These are phyloP conservation scores for Penicillium mononematosum DNA, from an alignment of 495 filamentous ascomycete species.

Conservation along the genomic window DNA sequence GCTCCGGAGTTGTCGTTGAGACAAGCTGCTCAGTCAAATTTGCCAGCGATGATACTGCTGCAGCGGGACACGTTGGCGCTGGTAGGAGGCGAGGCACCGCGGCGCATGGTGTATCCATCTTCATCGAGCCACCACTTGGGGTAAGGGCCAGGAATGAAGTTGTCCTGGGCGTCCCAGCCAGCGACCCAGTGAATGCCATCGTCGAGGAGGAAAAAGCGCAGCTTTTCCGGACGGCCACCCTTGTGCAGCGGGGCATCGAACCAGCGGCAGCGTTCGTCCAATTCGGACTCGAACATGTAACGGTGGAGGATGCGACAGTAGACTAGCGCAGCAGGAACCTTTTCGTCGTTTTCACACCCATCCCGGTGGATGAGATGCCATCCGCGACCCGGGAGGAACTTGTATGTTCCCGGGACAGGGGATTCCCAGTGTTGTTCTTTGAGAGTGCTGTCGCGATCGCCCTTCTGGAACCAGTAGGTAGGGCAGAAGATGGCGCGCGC, in stretches of 20 bases:
- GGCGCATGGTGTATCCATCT: slow-evolving; percentile 42
- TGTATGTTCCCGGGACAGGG: slow-evolving; percentile 47
- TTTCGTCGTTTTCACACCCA: slow-evolving; percentile 38
- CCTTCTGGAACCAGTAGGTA: slow-evolving; percentile 45
- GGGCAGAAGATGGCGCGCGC: slow-evolving; percentile 43
- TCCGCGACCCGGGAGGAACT: slow-evolving; percentile 43
- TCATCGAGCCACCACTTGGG: slow-evolving; percentile 45
- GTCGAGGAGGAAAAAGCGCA: slow-evolving; percentile 46
- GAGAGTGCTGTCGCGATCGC: slow-evolving; percentile 38
- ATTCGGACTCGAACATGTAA: slow-evolving; percentile 46
- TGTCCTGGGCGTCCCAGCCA: slow-evolving; percentile 45
- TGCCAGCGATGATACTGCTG: slow-evolving; percentile 40
- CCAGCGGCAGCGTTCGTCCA: slow-evolving; percentile 46
- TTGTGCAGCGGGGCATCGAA: slow-evolving; percentile 37
- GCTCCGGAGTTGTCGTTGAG: background rate
- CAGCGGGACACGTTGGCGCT: slow-evolving; percentile 43
- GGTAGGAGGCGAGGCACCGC: slow-evolving; percentile 36
- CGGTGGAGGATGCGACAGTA: slow-evolving; percentile 50
- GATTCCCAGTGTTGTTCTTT: slow-evolving; percentile 48
- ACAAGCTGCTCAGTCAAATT: slow-evolving; percentile 27
- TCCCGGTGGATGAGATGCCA: slow-evolving; percentile 47
- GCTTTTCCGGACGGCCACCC: slow-evolving; percentile 35
- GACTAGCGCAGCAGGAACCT: slow-evolving; percentile 39
- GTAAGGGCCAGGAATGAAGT: slow-evolving; percentile 48
- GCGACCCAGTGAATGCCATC: slow-evolving; percentile 46